Conservation (phyloP, 2,329 filamentous ascomycete genomes). For the Exophiala sp. region DNA sequence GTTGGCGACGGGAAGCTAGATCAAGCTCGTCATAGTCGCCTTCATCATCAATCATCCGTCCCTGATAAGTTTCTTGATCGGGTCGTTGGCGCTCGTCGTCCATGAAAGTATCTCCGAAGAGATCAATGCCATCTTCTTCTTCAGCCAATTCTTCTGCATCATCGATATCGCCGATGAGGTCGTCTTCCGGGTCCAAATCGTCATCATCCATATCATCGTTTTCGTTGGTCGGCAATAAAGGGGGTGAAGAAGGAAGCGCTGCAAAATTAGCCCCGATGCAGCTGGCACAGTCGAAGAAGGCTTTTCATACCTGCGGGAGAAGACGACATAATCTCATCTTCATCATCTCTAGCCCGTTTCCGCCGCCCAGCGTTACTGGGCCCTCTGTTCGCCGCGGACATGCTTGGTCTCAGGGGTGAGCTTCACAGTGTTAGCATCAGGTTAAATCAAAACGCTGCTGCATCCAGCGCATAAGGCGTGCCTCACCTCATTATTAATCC, state of each 20-base stretch:
- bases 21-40: constrained; percentile 59
- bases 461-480: background rate
- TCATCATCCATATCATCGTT: constrained; percentile 40
- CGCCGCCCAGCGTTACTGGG: constrained; percentile 48
- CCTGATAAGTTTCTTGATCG: constrained; percentile 50
- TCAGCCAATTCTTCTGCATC: constrained; percentile 64
- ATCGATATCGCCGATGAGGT: constrained; percentile 57
- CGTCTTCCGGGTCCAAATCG: constrained; percentile 46
- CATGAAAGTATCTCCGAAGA: constrained; percentile 63
- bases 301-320: constrained; percentile 47
- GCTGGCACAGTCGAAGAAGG: background rate
- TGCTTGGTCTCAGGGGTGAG: constrained; percentile 74
- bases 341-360: constrained; percentile 62
- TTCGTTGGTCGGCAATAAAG: constrained; percentile 46
- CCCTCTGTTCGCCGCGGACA: constrained; percentile 78
- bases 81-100: constrained; percentile 51
- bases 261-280: constrained; percentile 6
- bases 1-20: constrained; percentile 51
- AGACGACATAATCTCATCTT: constrained; percentile 55
- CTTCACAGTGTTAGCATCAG: constrained; percentile 40
- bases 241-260: constrained; percentile 55
- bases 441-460: background rate
- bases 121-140: constrained; percentile 63
- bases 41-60: constrained; percentile 58
- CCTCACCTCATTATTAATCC: constrained; percentile 21